Evolutionary conservation across 768 basidiomycete species (phyloP), one percentile per base, ranked within the genome.

Genomic region (Suillus subalutaceus): DNA sequence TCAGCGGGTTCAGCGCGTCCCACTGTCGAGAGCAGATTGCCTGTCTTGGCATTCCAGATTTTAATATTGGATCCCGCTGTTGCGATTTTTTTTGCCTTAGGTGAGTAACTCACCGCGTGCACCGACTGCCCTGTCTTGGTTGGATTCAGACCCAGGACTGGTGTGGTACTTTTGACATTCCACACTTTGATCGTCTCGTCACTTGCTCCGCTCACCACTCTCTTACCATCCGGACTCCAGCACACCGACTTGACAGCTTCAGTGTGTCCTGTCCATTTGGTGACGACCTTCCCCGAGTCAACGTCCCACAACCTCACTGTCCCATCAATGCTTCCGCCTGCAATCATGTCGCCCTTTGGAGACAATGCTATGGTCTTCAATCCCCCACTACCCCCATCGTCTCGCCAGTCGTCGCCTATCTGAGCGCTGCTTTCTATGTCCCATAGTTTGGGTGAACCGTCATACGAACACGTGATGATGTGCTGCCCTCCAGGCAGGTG

Each of bases 1-100:
- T 8, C 20, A 48, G n/a, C 10, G 23, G 2, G 4, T 50, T 8
- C 20, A 48, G 12, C 10, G 23, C 4, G 4, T 50, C 7, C 23
- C 10, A 50, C 6, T 15, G 23, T 50, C 23, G 23, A 13, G 50
- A 77, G 64, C 18, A 53, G 23, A 0, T 68, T 65, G 18, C 77
- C 77, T 0, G 64, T 35, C 13, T 70, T 66, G 7, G 72, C 76
- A n/a, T 77, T 68, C 76, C 76, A 77, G 61, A 79, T 44, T 8
- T 71, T 75, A 10, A 79, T 72, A 1, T 66, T 67, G 46, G 68
- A 69, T 43, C 77, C 71, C 37, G 72, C 73, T 0, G 76, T 74
- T 23, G 71, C 74, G 15, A 77, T 62, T 44, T 32, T 71, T 52
- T n/a, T 58, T 15, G 74, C 76, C 40, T 77, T 10, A 72, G 37